Base-by-base conservation (phyloP, 1,284 basidiomycete species). In the Leccinum holopus region DNA sequence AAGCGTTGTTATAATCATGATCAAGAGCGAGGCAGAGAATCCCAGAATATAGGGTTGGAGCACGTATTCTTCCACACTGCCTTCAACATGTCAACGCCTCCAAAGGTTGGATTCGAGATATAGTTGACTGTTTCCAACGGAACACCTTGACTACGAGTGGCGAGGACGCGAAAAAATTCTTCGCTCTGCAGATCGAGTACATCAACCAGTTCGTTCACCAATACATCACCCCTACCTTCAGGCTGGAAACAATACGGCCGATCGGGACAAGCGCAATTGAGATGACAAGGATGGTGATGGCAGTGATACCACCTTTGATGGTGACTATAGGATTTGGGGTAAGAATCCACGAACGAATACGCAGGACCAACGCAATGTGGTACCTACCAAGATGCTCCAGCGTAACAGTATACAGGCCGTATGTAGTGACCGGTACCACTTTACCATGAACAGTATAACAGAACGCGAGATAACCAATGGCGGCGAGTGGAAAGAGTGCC, bases 211-310 rank as follows among this genome's bases (percentile, higher is more conserved):
- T 10, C 8, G 3, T 6, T 35, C 14, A 21, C 8, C 12, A 2
- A 47, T 14, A 57, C 12, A 5, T 16, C 3, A 33, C 5, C 28
- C 65, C 52, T 52, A 65, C 71, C 63, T 65, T 72, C 30, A 72
- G 25, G 37, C 44, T 63, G 6, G 69, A 63, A 53, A 72, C 14
- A 1, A 72, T 39, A 53, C 60, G 55, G 10, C 62, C 63, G 25
- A 72, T 30, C 5, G 71, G 71, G 49, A 61, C 68, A 28, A 75
- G 70, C 0, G 71, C 70, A 35, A 72, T 69, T 18, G 65, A 70
- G 25, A 73, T 63, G 16, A 75, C 35, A 44, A 75, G 63, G 44
- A 73, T 75, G 18, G 65, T 75, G n/a, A 73, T 63, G 1, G 72
- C 58, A 9, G 71, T 73, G 49, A 74, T 63, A 16, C 66, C 69